phyloP scores from a whole-genome alignment of 139 green algal genomes.

The Picocystis salinarum region DNA sequence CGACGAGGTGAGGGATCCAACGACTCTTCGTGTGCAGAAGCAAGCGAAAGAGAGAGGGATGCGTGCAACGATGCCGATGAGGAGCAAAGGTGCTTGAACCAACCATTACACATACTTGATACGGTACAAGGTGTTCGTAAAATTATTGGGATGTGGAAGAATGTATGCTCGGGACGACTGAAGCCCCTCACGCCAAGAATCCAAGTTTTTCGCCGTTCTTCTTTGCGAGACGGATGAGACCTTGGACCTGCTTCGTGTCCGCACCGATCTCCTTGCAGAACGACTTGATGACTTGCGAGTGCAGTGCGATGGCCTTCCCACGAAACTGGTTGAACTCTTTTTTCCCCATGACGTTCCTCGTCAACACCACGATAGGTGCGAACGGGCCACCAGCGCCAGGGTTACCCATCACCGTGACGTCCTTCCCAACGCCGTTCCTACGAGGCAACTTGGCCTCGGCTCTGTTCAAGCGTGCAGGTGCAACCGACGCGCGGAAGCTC shows the following conservation, averaged over 20 bases:
- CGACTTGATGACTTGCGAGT: constrained; percentile 98
- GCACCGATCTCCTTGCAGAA: constrained; percentile 82
- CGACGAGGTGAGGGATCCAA: too few species aligned
- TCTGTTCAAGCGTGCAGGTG: too few species aligned
- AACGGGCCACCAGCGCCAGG: constrained; percentile 56
- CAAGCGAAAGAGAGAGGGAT: too few species aligned
- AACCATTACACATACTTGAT: background rate
- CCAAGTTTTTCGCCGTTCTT: constrained; percentile 95
- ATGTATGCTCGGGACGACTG: too few species aligned
- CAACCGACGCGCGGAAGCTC: too few species aligned
- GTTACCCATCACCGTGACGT: constrained; percentile 63
- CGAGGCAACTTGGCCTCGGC: too few species aligned
- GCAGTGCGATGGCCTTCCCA: constrained; percentile 89
- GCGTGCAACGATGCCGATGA: too few species aligned
- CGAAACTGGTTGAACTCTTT: constrained; percentile 94
- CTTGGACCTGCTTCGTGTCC: constrained; percentile 77
- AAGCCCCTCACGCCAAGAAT: constrained; percentile 80
- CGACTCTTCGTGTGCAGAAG: too few species aligned
- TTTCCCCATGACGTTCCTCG: constrained; percentile 55
- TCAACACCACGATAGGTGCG: constrained; percentile 63
- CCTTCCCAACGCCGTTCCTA: too few species aligned
- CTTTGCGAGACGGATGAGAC: constrained; percentile 87
- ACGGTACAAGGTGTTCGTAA: background rate
- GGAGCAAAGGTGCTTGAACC: too few species aligned
- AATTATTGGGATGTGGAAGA: too few species aligned